Base-by-base conservation (phyloP, 331 rosid genomes). In the Rhamnella rubrinervis region DNA sequence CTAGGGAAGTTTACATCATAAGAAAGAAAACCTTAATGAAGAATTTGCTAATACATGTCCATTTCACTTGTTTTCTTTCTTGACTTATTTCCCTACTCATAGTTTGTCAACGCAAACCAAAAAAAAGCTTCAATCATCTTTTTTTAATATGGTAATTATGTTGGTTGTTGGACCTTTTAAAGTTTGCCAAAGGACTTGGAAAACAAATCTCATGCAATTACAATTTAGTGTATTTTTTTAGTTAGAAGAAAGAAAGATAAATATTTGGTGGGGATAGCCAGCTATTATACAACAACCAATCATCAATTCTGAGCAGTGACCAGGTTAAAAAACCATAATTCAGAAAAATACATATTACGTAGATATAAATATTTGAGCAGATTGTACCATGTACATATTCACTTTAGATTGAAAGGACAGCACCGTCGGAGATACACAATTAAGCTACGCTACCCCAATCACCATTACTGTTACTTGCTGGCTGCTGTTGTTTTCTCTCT, bases 261-360 rank as follows among this genome's bases (percentile, higher is more conserved):
- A 68, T 23, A 40, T 52, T 69, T 44, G 65, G 55, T 26, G 73
- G 52, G 28, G 35, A 53, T 60, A 59, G 70, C 72, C 73, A 58
- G 78, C 73, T 62, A 58, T 74, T 67, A 63, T 56, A 67, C 72
- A 41, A 67, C 74, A 57, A 75, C 63, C 14, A 37, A 50, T 52
- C 51, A 71, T 52, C 40, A 44, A 53, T 17, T 18, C 11, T 11
- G 18, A 12, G 55, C 18, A 9, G 18, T 60, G 40, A 46, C 49
- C 38, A 51, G 38, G 63, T 53, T 55, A 35, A 38, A 38, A 51
- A 55, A 26, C 26, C 1, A 56, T 31, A 52, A 16, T 18, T 10
- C n/a, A n/a, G 7, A 37, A 37, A 35, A 23, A 17, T 31, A 13
- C 15, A 31, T 10, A 13, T 20, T 19, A 6, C 7, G 11, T 10